phyloP scores from a whole-genome alignment of 176 grass and related monocot species.

The Dendrocalamus sinicus region DNA sequence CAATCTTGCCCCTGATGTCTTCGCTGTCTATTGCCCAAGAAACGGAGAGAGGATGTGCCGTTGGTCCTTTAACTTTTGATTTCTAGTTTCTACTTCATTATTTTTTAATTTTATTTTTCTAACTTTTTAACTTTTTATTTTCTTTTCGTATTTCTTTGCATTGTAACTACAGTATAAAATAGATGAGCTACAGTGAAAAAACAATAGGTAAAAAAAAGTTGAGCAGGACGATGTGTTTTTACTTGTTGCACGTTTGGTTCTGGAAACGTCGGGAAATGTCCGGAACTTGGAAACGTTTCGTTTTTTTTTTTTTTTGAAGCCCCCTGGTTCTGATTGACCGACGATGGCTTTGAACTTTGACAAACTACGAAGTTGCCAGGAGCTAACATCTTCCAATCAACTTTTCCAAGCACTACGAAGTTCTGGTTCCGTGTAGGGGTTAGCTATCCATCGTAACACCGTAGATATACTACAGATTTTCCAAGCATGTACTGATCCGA shows the following conservation, averaged over 20 bases:
- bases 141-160: too few relatives aligned
- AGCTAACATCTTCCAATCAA: slow-evolving; percentile 8
- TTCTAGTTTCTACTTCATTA: too few relatives aligned
- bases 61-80: too few relatives aligned
- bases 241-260: background rate
- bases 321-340: background rate
- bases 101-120: too few relatives aligned
- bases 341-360: background rate
- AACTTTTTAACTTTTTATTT: too few relatives aligned
- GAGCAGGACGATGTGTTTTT: too few relatives aligned
- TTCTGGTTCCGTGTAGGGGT: background rate
- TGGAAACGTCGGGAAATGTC: background rate
- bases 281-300: background rate
- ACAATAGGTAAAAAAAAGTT: too few relatives aligned
- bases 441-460: background rate
- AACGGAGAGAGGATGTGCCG: too few relatives aligned
- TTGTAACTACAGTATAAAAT: too few relatives aligned
- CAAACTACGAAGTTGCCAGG: background rate
- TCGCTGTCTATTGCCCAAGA: too few relatives aligned
- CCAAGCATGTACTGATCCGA: background rate
- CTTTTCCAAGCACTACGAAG: background rate
- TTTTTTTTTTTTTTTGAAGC: background rate
- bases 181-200: too few relatives aligned
- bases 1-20: too few relatives aligned
- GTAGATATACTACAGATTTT: background rate